Conservation (phyloP, 345 rosid species). For the Microthlaspi erraticum region DNA sequence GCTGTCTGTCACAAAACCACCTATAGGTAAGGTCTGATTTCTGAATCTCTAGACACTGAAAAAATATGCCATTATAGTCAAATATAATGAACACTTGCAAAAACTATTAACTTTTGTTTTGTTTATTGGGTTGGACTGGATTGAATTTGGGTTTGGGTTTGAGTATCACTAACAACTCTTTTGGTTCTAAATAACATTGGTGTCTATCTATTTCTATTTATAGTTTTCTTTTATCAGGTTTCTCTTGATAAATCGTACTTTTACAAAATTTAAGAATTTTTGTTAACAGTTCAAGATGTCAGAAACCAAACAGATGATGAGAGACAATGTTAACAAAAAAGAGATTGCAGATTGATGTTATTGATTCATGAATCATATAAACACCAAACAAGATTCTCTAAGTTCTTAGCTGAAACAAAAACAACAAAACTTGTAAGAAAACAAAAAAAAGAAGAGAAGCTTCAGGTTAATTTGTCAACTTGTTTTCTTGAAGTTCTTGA, state of each 20-base stretch:
- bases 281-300: not conserved
- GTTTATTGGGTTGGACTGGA: not conserved
- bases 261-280: not conserved
- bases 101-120: not conserved
- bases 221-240: too few species aligned
- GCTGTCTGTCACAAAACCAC: conserved; percentile 7
- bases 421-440: conserved; percentile 19
- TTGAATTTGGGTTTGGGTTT: not conserved
- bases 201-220: too few species aligned
- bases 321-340: not conserved
- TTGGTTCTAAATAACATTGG: too few species aligned
- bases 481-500: conserved; percentile 25
- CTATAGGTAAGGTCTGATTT: too few species aligned
- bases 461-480: not conserved
- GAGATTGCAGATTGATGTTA: conserved; percentile 12
- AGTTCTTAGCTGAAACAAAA: not conserved
- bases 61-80: conserved; percentile 11
- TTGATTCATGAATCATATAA: conserved; percentile 26
- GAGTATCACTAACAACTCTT: too few species aligned
- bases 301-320: conserved; percentile 11
- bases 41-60: not conserved
- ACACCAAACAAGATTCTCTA: conserved; percentile 13
- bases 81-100: conserved; percentile 4
- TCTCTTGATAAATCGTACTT: not conserved
- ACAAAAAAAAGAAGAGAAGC: conserved; percentile 14